phyloP scores from a whole-genome alignment of 176 grass and related monocot genomes.

The Rhipidocladum racemiflorum region DNA sequence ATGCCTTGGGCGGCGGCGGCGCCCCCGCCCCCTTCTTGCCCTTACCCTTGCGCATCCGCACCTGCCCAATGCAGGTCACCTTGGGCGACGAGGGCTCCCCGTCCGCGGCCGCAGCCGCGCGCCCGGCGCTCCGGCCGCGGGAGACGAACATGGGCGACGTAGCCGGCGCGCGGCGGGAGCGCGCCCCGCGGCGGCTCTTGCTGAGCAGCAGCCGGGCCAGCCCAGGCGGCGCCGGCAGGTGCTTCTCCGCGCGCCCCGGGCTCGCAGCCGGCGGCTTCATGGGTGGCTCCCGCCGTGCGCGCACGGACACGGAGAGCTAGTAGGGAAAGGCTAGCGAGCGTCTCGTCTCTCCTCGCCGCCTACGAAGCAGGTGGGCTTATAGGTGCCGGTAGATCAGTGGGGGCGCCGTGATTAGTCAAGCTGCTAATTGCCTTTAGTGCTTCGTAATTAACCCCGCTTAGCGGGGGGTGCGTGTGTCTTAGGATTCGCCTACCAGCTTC shows the following conservation, averaged over 20 bases:
- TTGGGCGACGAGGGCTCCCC: constrained; percentile 73
- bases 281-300: neutral
- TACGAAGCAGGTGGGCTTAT: constrained; percentile 13
- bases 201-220: constrained; percentile 59
- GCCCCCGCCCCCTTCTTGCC: constrained; percentile 24
- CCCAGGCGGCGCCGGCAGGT: constrained; percentile 43
- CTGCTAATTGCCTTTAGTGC: neutral
- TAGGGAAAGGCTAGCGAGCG: neutral
- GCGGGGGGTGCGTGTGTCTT: neutral
- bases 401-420: neutral
- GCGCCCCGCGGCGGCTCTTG: constrained; percentile 42
- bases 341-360: neutral
- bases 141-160: constrained; percentile 58
- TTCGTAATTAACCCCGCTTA: neutral
- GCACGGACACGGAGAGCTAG: neutral
- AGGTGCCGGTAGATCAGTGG: neutral
- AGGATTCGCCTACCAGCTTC: constrained; percentile 24
- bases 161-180: constrained; percentile 42
- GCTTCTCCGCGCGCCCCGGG: constrained; percentile 54
- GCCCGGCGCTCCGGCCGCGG: constrained; percentile 40
- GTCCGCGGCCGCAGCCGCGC: constrained; percentile 19
- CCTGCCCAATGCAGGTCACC: constrained; percentile 86
- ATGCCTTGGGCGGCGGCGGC: neutral
- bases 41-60: constrained; percentile 75
- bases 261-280: constrained; percentile 56